Conservation (phyloP, 257 asterid genomes). For the Rubia yunnanensis region DNA sequence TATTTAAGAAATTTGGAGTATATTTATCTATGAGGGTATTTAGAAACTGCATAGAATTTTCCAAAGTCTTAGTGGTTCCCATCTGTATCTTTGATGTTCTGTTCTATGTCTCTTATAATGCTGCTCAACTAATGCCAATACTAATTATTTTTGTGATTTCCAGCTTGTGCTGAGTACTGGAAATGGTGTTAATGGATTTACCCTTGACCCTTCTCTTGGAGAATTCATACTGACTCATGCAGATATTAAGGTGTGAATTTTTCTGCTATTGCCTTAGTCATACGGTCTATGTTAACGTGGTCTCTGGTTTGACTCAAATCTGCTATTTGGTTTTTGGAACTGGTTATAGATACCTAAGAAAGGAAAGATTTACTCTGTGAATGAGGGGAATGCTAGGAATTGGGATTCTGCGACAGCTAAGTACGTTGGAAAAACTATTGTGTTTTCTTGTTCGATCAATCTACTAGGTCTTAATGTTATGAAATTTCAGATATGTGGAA, state of each 20-base stretch:
- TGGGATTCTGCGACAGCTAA: conserved; percentile 89
- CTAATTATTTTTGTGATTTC: conserved; percentile 1
- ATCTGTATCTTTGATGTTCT: background rate
- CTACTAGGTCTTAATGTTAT: conserved; percentile 8
- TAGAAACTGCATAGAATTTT: background rate
- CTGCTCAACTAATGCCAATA: background rate
- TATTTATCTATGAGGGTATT: background rate
- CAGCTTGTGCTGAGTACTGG: conserved; percentile 90
- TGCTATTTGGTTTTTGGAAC: background rate
- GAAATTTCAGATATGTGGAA: conserved; percentile 58
- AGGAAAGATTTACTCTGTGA: conserved; percentile 87
- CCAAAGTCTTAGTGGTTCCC: background rate
- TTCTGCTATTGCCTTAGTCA: background rate
- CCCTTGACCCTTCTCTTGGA: conserved; percentile 96
- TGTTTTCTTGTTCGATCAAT: background rate
- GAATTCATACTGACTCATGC: conserved; percentile 97
- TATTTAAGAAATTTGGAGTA: background rate
- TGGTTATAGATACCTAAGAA: conserved; percentile 64
- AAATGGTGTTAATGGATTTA: conserved; percentile 85
- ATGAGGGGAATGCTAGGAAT: conserved; percentile 91
- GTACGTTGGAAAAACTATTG: conserved; percentile 27
- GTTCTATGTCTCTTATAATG: background rate
- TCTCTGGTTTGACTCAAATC: background rate
- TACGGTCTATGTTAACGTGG: background rate
- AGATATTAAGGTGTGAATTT: conserved; percentile 56